Evolutionary conservation across 805 yeast species (phyloP).

Genomic region (Pichia occidentalis): DNA sequence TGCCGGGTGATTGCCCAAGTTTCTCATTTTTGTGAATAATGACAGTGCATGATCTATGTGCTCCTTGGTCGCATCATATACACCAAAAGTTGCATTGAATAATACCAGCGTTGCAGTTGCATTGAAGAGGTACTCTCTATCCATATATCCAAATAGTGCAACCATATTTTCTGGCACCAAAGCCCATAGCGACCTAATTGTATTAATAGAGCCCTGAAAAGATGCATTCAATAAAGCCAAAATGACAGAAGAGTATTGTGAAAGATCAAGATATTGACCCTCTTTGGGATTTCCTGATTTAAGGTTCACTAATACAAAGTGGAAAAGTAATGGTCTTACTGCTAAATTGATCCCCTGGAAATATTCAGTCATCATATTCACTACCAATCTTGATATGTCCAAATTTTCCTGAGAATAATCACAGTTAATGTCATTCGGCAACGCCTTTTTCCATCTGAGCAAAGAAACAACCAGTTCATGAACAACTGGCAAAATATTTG

Average conservation of each 20-base stretch:
- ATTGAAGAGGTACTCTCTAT: constrained; percentile 72
- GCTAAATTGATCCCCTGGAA: constrained; percentile 79
- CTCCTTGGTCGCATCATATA: constrained; percentile 65
- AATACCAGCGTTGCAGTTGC: constrained; percentile 67
- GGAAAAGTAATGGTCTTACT: constrained; percentile 68
- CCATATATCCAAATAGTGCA: constrained; percentile 86
- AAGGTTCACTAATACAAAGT: constrained; percentile 64
- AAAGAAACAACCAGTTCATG: constrained; percentile 62
- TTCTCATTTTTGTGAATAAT: constrained; percentile 69
- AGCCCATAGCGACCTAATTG: constrained; percentile 68
- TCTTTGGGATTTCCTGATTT: constrained; percentile 30
- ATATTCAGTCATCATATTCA: constrained; percentile 75
- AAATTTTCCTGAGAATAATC: constrained; percentile 52
- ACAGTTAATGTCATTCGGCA: constrained; percentile 59
- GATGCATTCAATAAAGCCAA: constrained; percentile 68
- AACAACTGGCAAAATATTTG: constrained; percentile 69
- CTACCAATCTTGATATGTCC: constrained; percentile 56
- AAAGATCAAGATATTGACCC: constrained; percentile 50
- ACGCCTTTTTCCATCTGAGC: constrained; percentile 57
- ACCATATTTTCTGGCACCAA: constrained; percentile 71
- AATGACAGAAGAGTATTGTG: constrained; percentile 60
- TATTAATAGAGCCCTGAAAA: constrained; percentile 73
- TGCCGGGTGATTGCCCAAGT: constrained; percentile 75
- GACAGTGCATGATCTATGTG: constrained; percentile 67
- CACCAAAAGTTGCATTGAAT: constrained; percentile 76